phyloP scores from a whole-genome alignment of 768 basidiomycete genomes.

The Ephemerocybe angulata region DNA sequence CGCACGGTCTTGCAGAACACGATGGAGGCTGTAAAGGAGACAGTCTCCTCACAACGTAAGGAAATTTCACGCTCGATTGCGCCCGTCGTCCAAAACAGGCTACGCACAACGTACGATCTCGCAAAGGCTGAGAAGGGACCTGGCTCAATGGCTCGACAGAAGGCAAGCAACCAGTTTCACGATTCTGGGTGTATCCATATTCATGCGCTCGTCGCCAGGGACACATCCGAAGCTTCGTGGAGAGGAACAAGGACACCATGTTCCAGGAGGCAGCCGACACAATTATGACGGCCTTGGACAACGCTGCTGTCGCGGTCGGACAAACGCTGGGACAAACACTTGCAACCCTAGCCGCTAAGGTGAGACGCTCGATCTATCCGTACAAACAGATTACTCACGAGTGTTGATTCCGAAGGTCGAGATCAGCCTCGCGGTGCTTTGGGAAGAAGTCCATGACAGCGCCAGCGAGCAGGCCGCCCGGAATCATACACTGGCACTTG shows the following conservation, averaged over 20 bases:
- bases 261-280: slow-evolving; percentile 51
- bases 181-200: background rate
- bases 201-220: slow-evolving; percentile 25
- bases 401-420: slow-evolving; percentile 9
- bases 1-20: slow-evolving; percentile 44
- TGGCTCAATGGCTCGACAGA: slow-evolving; percentile 57
- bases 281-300: slow-evolving; percentile 42
- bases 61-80: slow-evolving; percentile 54
- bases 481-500: slow-evolving; percentile 33
- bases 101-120: slow-evolving; percentile 46
- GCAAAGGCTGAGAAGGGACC: slow-evolving; percentile 52
- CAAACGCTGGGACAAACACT: slow-evolving; percentile 43
- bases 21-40: slow-evolving; percentile 44
- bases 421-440: slow-evolving; percentile 54
- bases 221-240: slow-evolving; percentile 43
- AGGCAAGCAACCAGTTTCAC: slow-evolving; percentile 31
- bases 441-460: slow-evolving; percentile 53
- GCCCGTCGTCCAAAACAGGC: slow-evolving; percentile 50
- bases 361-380: slow-evolving; percentile 17
- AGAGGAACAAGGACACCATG: slow-evolving; percentile 41
- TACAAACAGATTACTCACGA: background rate
- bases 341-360: slow-evolving; percentile 52
- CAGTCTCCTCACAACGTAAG: slow-evolving; percentile 52
- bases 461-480: slow-evolving; percentile 41
- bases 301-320: slow-evolving; percentile 48